Conservation (phyloP, 2,329 filamentous ascomycete species). For the Pseudogymnoascus sp. region DNA sequence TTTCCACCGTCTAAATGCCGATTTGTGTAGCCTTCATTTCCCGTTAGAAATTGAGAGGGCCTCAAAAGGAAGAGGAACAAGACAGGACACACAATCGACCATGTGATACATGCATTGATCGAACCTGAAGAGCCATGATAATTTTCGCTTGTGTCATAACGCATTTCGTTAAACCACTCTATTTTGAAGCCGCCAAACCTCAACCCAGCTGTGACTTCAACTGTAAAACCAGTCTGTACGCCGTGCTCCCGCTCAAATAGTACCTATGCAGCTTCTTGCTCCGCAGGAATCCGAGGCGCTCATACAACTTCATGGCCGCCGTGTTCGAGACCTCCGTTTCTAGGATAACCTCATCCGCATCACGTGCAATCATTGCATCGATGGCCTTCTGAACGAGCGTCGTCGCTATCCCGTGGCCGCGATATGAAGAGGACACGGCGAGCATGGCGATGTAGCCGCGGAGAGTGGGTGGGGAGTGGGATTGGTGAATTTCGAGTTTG, state of each 20-base stretch:
- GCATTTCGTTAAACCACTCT: not conserved
- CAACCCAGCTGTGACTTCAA: conserved; percentile 18
- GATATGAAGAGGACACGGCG: conserved; percentile 71
- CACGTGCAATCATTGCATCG: conserved; percentile 74
- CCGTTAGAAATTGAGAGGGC: not conserved
- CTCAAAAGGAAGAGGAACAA: not conserved
- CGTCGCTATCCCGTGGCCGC: conserved; percentile 81
- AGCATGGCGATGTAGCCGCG: conserved; percentile 98
- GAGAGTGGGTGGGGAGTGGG: conserved; percentile 63
- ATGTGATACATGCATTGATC: not conserved
- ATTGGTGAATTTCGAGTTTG: conserved; percentile 85
- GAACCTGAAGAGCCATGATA: not conserved
- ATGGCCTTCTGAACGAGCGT: conserved; percentile 83
- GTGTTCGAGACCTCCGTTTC: conserved; percentile 93
- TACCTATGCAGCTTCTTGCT: conserved; percentile 92
- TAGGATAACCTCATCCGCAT: conserved; percentile 88
- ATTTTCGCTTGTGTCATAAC: not conserved
- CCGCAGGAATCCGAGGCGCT: conserved; percentile 80
- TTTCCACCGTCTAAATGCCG: not conserved
- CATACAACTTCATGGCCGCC: conserved; percentile 85
- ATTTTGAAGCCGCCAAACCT: not conserved
- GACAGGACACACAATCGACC: not conserved
- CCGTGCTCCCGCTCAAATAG: conserved; percentile 93
- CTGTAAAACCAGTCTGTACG: conserved; percentile 74
- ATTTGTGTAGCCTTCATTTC: not conserved